Conservation (phyloP, 345 rosid species). For the Euphorbia lathyris region DNA sequence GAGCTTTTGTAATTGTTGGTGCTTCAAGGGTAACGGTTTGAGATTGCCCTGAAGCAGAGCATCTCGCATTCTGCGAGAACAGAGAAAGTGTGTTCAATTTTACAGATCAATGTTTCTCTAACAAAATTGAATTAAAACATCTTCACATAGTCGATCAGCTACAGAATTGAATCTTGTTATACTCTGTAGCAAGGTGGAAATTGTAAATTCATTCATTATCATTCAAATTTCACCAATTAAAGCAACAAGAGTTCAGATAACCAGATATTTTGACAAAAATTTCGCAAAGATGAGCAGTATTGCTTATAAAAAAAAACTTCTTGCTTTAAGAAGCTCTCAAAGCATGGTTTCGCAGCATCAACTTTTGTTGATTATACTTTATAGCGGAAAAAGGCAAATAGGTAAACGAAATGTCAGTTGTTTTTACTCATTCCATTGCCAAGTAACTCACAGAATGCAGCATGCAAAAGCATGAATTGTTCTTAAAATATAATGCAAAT, state of each 20-base stretch:
- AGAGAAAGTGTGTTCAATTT: not conserved
- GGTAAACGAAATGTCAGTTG: not conserved
- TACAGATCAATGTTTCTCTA: not conserved
- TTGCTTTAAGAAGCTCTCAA: not conserved
- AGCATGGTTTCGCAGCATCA: not conserved
- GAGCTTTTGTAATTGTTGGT: slow-evolving; percentile 86
- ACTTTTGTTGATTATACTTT: not conserved
- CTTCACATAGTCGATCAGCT: not conserved
- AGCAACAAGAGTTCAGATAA: not conserved
- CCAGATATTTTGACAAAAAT: not conserved
- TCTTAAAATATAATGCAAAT: not conserved
- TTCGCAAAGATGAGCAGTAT: not conserved
- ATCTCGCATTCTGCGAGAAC: slow-evolving; percentile 54
- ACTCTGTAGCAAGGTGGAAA: not conserved
- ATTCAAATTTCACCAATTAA: not conserved
- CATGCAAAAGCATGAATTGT: not conserved
- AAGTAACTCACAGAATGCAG: not conserved
- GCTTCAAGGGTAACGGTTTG: slow-evolving; percentile 74
- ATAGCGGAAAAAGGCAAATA: not conserved
- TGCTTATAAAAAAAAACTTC: not conserved
- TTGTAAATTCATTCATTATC: not conserved
- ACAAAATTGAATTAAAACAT: not conserved
- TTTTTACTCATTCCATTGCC: not conserved
- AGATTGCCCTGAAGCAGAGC: slow-evolving; percentile 74
- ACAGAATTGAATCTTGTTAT: not conserved